A percentile compares a stretch with the other conserved stretches of the same genome.
phyloP scores from a whole-genome alignment of 441 rosid genomes.

The Viola pubescens region DNA sequence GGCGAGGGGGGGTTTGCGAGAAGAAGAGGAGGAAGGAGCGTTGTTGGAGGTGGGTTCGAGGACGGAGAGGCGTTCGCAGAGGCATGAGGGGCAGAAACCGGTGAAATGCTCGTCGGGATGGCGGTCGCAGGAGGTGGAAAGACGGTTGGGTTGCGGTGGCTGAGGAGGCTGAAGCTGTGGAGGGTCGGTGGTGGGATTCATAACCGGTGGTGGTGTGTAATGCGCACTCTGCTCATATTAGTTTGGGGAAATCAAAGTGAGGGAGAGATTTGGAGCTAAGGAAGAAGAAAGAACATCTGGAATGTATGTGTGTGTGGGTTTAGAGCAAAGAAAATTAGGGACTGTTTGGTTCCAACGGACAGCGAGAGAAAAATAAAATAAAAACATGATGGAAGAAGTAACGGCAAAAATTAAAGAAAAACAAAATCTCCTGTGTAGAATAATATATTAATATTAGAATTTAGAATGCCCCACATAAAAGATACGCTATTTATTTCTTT shows the following conservation, averaged over 20 bases:
- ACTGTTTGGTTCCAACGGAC: conserved; percentile 53
- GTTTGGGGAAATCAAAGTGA: conserved; percentile 16
- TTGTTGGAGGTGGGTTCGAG: conserved; percentile 48
- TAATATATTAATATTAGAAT: conserved; percentile 2
- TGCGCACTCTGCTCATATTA: conserved; percentile 48
- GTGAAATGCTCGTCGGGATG: conserved; percentile 86
- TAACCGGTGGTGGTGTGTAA: conserved; percentile 40
- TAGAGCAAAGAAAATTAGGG: conserved; percentile 6
- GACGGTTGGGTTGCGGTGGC: conserved; percentile 83
- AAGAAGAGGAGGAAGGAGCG: conserved; percentile 32
- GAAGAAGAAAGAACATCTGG: not conserved
- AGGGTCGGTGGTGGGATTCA: conserved; percentile 79
- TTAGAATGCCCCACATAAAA: conserved; percentile 16
- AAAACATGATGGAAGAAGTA: conserved; percentile 19
- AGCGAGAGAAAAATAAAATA: conserved; percentile 25
- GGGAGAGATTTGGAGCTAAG: conserved; percentile 6
- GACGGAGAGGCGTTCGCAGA: conserved; percentile 92
- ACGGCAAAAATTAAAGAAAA: conserved; percentile 17
- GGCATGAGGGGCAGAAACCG: conserved; percentile 94
- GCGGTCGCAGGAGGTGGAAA: conserved; percentile 81
- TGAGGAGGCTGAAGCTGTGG: conserved; percentile 73
- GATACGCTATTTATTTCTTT: not conserved
- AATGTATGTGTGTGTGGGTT: conserved; percentile 4
- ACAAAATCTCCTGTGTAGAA: conserved; percentile 8
- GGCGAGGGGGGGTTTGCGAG: conserved; percentile 55